Conservation (phyloP, 306 rosid species). For the Vigna trinervia region DNA sequence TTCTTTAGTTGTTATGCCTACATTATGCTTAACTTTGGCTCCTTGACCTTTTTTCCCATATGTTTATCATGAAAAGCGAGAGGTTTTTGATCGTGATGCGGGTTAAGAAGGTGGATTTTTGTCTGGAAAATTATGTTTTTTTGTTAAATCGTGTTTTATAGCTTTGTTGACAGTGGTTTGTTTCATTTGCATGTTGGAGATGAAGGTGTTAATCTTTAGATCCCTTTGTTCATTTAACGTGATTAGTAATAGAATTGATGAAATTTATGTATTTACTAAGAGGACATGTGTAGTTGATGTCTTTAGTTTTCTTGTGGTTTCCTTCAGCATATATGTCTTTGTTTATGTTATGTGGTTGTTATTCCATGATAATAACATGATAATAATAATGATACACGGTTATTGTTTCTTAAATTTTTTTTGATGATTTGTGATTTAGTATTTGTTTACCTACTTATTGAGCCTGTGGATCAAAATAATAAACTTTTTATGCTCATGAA, state of each 20-base stretch:
- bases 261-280: background rate
- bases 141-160: too few species aligned
- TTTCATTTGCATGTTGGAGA: slow-evolving; percentile 34
- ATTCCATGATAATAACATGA: background rate
- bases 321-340: background rate
- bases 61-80: slow-evolving; percentile 78
- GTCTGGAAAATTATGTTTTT: too few species aligned
- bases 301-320: slow-evolving; percentile 3
- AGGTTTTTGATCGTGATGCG: slow-evolving; percentile 61
- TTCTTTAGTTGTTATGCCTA: background rate
- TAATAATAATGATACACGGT: background rate
- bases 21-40: slow-evolving; percentile 30
- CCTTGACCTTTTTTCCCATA: slow-evolving; percentile 51
- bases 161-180: too few species aligned
- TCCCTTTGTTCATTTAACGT: slow-evolving; percentile 21
- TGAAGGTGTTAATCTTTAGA: slow-evolving; percentile 33
- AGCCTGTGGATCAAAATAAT: slow-evolving; percentile 34
- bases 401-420: background rate
- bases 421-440: slow-evolving; percentile 15
- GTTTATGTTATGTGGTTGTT: background rate
- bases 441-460: slow-evolving; percentile 16
- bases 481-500: slow-evolving; percentile 27
- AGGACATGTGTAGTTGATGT: slow-evolving; percentile 1
- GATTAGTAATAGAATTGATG: slow-evolving; percentile 32
- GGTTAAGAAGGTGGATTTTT: slow-evolving; percentile 21